Conservation (phyloP, 2,329 filamentous ascomycete species). For the Aspergillus terreus region DNA sequence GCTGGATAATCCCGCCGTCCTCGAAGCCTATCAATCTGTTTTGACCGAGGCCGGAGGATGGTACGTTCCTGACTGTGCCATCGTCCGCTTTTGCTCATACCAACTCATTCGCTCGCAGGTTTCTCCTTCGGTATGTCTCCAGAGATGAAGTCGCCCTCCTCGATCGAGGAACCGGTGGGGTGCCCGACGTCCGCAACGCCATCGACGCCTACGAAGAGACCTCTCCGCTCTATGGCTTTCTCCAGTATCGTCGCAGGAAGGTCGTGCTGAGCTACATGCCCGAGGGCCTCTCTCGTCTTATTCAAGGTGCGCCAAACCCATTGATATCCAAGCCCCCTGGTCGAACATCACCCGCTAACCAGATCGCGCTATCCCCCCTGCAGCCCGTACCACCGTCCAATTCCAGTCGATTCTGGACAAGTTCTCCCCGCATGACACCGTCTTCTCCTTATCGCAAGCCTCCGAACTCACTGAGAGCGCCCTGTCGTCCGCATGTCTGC, state of each 20-base stretch:
- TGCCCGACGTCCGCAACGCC: slow-evolving; percentile 75
- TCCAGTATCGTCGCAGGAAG: slow-evolving; percentile 84
- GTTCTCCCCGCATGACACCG: slow-evolving; percentile 82
- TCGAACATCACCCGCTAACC: slow-evolving; percentile 7
- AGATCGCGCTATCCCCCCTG: slow-evolving; percentile 2
- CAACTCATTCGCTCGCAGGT: slow-evolving; percentile 55
- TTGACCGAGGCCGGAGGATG: slow-evolving; percentile 86
- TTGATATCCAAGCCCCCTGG: not conserved
- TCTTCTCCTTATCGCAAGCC: slow-evolving; percentile 69
- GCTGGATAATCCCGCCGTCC: slow-evolving; percentile 74
- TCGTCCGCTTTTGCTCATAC: not conserved
- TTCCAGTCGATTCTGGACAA: slow-evolving; percentile 59
- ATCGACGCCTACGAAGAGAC: slow-evolving; percentile 76
- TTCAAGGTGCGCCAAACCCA: slow-evolving; percentile 68
- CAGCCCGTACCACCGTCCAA: slow-evolving; percentile 76
- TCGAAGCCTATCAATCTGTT: slow-evolving; percentile 79
- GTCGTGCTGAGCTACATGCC: slow-evolving; percentile 91
- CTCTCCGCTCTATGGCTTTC: slow-evolving; percentile 86
- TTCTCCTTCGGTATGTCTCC: slow-evolving; percentile 84
- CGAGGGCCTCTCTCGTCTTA: slow-evolving; percentile 80
- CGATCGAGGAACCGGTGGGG: slow-evolving; percentile 72
- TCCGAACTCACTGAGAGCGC: slow-evolving; percentile 83
- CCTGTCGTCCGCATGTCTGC: slow-evolving; percentile 80
- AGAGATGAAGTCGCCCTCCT: slow-evolving; percentile 84
- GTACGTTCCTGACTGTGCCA: slow-evolving; percentile 54